Base-by-base conservation (phyloP, 192 early-diverging fungal species). In the Ambispora gerdemannii region DNA sequence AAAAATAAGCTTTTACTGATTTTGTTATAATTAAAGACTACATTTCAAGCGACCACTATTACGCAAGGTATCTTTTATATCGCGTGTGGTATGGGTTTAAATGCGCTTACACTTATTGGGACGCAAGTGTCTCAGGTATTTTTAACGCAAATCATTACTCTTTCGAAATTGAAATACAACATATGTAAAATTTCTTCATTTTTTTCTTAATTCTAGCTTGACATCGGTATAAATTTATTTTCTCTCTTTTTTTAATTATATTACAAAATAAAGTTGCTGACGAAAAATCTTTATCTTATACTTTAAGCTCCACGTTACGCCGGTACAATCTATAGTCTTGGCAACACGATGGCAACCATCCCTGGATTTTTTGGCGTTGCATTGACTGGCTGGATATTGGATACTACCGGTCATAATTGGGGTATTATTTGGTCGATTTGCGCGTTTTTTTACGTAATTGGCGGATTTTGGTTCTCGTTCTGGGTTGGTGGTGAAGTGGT, bases 291-390 rank as follows among this genome's bases (percentile, higher is more conserved):
- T n/a, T n/a, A n/a, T n/a, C n/a, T n/a, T n/a, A n/a, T n/a, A n/a
- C n/a, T n/a, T n/a, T n/a, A n/a, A 60, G 75, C 74, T 53, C 75
- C 78, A 1, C 63, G 72, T 33, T 63, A 79, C 35, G 75, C 75
- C n/a, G 78, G 78, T n/a, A 64, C 74, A 28, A 76, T 79, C 49
- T 79, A 74, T 28, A 71, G 72, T 27, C 75, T 79, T 47, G 75
- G 75, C 2, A 79, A 76, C 56, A 74, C 78, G 24, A 66, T 73
- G n/a, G 78, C 64, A 1, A 74, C 72, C 0, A 64, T 79, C 17
- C 78, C 78, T 17, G 78, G 56, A 4, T 34, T 79, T 1, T 4
- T 79, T 11, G 78, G 78, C 15, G 53, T 79, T 0, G 63, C 62
- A 25, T 31, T 79, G 4, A 75, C 74, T 1, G 78, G 78, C 6